Evolutionary conservation across 495 filamentous ascomycete species (phyloP).

Genomic region (Aeminium ludgeri): DNA sequence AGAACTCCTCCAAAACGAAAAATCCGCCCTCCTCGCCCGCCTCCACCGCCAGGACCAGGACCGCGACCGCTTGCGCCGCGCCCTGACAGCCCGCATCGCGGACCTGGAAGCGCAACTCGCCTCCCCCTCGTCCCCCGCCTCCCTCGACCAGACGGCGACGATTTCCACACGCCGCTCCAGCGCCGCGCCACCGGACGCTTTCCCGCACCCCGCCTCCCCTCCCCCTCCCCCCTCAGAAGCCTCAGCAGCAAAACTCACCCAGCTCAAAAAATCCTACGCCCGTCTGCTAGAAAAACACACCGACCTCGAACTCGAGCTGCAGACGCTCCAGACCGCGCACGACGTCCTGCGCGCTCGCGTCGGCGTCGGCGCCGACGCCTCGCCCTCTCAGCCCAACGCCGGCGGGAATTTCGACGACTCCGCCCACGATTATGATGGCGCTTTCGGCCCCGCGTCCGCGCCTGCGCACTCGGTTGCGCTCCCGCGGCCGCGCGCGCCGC

Average conservation of each 20-base stretch:
- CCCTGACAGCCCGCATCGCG: slow-evolving; percentile 30
- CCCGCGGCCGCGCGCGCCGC: too few relatives aligned
- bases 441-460: neutral
- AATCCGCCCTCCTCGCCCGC: slow-evolving; percentile 35
- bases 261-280: slow-evolving; percentile 31
- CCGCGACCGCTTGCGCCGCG: slow-evolving; percentile 27
- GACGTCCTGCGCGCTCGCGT: slow-evolving; percentile 13
- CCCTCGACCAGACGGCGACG: too few relatives aligned
- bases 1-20: slow-evolving; percentile 34
- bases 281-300: slow-evolving; percentile 24
- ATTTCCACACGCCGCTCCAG: too few relatives aligned
- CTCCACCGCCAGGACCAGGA: slow-evolving; percentile 36
- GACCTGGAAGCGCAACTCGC: slow-evolving; percentile 28
- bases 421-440: neutral
- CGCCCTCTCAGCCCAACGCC: slow-evolving; percentile 1
- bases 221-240: too few relatives aligned
- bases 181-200: slow-evolving; percentile 28
- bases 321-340: slow-evolving; percentile 7
- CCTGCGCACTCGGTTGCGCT: too few relatives aligned
- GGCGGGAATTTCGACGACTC: slow-evolving; percentile 10
- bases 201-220: slow-evolving; percentile 26
- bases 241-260: slow-evolving; percentile 27
- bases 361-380: slow-evolving; percentile 3
- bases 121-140: slow-evolving; percentile 18
- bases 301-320: slow-evolving; percentile 22